phyloP scores from a whole-genome alignment of 768 basidiomycete genomes.

The Chlorophyllum brunneum region DNA sequence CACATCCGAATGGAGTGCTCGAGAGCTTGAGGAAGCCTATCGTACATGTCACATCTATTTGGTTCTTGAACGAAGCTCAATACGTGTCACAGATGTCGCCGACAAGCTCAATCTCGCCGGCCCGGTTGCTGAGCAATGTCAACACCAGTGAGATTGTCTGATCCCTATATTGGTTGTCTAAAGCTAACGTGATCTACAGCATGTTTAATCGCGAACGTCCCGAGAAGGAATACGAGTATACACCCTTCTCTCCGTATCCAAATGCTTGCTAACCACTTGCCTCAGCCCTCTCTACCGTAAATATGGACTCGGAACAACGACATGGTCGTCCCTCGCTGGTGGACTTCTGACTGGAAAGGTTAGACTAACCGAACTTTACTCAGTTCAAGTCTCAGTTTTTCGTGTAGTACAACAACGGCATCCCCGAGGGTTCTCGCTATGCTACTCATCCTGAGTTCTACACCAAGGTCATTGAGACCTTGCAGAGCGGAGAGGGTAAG shows the following conservation, averaged over 20 bases:
- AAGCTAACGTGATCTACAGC: conserved; percentile 41
- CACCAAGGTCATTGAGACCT: conserved; percentile 47
- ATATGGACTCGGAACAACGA: conserved; percentile 65
- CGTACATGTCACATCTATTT: conserved; percentile 43
- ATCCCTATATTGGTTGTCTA: too few relatives aligned
- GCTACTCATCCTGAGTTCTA: conserved; percentile 51
- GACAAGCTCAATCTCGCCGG: conserved; percentile 58
- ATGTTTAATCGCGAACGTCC: conserved; percentile 77
- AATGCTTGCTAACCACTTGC: conserved; percentile 1
- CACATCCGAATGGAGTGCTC: conserved; percentile 76
- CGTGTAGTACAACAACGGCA: conserved; percentile 73
- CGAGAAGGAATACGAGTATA: conserved; percentile 74
- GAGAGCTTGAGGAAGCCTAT: conserved; percentile 63
- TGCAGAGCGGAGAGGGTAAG: conserved; percentile 57
- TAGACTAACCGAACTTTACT: neutral
- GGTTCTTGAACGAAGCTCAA: neutral
- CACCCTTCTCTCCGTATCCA: neutral
- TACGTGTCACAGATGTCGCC: conserved; percentile 50
- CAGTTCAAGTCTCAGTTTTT: neutral
- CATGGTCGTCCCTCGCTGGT: conserved; percentile 69
- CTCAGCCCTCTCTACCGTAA: conserved; percentile 59
- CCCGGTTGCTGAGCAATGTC: conserved; percentile 77
- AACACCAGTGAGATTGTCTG: conserved; percentile 46
- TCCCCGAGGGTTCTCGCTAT: conserved; percentile 72
- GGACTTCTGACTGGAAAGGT: conserved; percentile 81